A percentile compares a stretch with the other conserved stretches of the same genome.
phyloP scores from a whole-genome alignment of 2,329 filamentous ascomycete species.

The Aspergillus piperis region DNA sequence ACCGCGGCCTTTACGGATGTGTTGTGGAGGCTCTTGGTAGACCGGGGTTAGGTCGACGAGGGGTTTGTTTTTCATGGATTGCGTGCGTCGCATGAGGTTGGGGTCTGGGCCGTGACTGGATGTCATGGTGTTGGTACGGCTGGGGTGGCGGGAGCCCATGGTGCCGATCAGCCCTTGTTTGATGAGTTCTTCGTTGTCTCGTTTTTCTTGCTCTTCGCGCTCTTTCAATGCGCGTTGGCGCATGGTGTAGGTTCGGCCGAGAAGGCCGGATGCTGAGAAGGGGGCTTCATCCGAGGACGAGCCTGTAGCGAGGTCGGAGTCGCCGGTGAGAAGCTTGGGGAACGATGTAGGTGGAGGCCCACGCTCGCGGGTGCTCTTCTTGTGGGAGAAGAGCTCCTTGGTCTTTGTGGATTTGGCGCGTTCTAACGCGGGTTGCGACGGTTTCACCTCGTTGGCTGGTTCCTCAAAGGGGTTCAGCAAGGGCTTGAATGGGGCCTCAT shows the following conservation, averaged over 20 bases:
- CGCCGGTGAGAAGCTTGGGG: constrained; percentile 29
- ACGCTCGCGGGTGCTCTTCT: constrained; percentile 32
- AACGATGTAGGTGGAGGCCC: constrained; percentile 33
- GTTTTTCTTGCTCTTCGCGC: constrained; percentile 39
- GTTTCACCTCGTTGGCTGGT: constrained; percentile 30
- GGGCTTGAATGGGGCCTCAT: constrained; percentile 50
- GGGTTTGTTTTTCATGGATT: constrained; percentile 58
- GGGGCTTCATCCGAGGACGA: constrained; percentile 30
- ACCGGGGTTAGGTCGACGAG: constrained; percentile 68
- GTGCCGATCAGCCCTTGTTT: constrained; percentile 56
- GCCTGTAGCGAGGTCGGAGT: constrained; percentile 21
- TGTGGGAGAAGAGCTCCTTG: constrained; percentile 30
- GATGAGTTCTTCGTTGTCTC: constrained; percentile 50
- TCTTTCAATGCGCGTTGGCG: constrained; percentile 44
- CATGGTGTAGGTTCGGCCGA: constrained; percentile 44
- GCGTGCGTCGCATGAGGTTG: constrained; percentile 46
- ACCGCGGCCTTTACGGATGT: constrained; percentile 38
- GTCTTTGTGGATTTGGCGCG: constrained; percentile 17
- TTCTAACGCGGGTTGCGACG: constrained; percentile 24
- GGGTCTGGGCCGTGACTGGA: constrained; percentile 26
- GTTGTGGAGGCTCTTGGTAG: constrained; percentile 62
- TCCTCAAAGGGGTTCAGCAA: constrained; percentile 62
- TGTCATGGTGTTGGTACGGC: constrained; percentile 39
- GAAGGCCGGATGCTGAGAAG: constrained; percentile 40
- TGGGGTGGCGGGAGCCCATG: constrained; percentile 43